Base-by-base conservation (phyloP, 805 yeast species). In the Hanseniaspora pseudoguilliermondii region DNA sequence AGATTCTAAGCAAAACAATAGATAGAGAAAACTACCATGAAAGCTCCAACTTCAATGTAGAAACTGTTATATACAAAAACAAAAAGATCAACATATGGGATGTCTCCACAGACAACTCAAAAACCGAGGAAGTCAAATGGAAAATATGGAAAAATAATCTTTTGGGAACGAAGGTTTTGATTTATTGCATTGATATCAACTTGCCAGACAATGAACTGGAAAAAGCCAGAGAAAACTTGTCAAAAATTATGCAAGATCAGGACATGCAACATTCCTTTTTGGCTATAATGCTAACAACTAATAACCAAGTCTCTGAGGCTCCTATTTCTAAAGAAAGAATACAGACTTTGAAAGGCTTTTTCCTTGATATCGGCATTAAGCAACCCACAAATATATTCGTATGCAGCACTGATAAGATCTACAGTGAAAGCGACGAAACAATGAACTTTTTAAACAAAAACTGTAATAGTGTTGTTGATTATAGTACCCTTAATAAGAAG, bases 21-120 rank as follows among this genome's bases (percentile, higher is more conserved):
- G 56, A 46, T 27, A 36, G 56, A 52, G 56, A 53, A 32, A 46
- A 46, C 15, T 53, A 38, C 29, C 29, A 53, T 29, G 56, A 53
- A 39, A 48, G 56, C 5, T 53, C 56, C 2, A 46, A 53, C 18
- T 53, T 53, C 41, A 53, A 44, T 15, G 93, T 86, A 49, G 95
- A 86, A 69, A 84, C 91, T 3, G 86, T 86, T 59, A 81, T 84
- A 57, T 86, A 83, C 69, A 84, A 83, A 67, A 85, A 85, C 68
- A 83, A 86, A 57, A 82, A 85, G 57, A 85, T 86, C 72, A 87
- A 88, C 59, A 89, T 86, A 66, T 86, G 95, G 95, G 95, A 86
- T 69, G 93, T 93, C 59, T 71, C 97, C 96, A 67, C 97, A 88
- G 73, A 53, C 23, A 44, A 36, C 15, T 16, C 95, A 86, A 64